Evolutionary conservation across 208 protist species (phyloP).

Genomic region (Crithidia thermophila): DNA sequence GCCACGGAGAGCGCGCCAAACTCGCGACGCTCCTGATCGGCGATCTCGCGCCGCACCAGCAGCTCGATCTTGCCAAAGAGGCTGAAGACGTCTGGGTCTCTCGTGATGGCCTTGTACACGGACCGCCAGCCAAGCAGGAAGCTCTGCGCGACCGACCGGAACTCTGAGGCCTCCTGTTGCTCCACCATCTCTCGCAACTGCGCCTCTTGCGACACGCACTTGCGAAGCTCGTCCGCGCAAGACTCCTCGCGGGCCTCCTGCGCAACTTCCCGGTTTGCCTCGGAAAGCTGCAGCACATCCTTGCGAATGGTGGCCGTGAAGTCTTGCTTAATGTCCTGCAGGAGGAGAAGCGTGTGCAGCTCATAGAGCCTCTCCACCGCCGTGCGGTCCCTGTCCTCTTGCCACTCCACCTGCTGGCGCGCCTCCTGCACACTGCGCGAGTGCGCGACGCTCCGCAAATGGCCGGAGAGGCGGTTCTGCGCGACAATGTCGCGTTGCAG

Average conservation of each 20-base stretch:
- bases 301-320: constrained; percentile 24
- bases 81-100: constrained; percentile 25
- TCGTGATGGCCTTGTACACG: constrained; percentile 46
- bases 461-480: constrained; percentile 9
- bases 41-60: constrained; percentile 55
- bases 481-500: constrained; percentile 34
- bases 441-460: constrained; percentile 20
- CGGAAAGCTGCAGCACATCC: constrained; percentile 27
- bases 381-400: constrained; percentile 20
- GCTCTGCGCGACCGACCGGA: constrained; percentile 30
- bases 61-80: constrained; percentile 61
- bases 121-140: constrained; percentile 61
- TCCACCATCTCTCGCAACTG: constrained; percentile 51
- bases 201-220: constrained; percentile 39
- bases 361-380: constrained; percentile 18
- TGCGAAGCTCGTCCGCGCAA: constrained; percentile 8
- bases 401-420: constrained; percentile 16
- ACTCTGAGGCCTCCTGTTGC: constrained; percentile 43
- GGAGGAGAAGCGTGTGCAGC: constrained; percentile 20
- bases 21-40: constrained; percentile 53
- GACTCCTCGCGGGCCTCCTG: constrained; percentile 6
- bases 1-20: constrained; percentile 34
- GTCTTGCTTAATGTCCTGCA: constrained; percentile 12
- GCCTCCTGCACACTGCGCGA: constrained; percentile 8
- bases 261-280: background rate